Conservation (phyloP, 257 asterid genomes). For the Orobanche coerulescens region DNA sequence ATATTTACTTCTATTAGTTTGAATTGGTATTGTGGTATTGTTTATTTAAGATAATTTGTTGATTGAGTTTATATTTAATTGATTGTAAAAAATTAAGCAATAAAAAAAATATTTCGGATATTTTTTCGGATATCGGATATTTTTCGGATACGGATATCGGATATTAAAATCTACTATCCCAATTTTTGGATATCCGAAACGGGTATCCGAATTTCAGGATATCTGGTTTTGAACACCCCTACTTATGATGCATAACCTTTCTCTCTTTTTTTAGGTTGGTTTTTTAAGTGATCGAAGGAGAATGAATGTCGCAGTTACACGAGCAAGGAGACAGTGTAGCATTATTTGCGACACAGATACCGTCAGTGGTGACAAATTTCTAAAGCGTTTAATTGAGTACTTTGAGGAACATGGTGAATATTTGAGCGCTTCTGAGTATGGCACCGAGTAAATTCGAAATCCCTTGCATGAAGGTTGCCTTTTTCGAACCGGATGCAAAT, state of each 20-base stretch:
- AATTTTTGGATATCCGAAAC: too few relatives aligned
- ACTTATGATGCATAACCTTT: too few relatives aligned
- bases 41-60: too few relatives aligned
- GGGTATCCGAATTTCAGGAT: too few relatives aligned
- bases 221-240: not conserved
- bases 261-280: conserved; percentile 58
- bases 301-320: conserved; percentile 96
- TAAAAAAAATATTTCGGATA: too few relatives aligned
- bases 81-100: too few relatives aligned
- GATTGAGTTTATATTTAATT: too few relatives aligned
- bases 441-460: conserved; percentile 19
- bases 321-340: conserved; percentile 95
- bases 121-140: too few relatives aligned
- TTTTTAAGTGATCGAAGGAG: conserved; percentile 86
- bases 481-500: conserved; percentile 6
- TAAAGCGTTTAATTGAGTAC: conserved; percentile 73
- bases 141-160: too few relatives aligned
- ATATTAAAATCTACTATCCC: too few relatives aligned
- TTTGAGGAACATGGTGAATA: conserved; percentile 91
- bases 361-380: conserved; percentile 75
- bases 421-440: conserved; percentile 86
- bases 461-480: conserved; percentile 7
- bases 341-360: conserved; percentile 92
- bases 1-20: too few relatives aligned
- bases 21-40: too few relatives aligned